These are phyloP conservation scores for Ensete glaucum DNA, from an alignment of 176 grass and related monocot genomes.

Conservation along the genomic window DNA sequence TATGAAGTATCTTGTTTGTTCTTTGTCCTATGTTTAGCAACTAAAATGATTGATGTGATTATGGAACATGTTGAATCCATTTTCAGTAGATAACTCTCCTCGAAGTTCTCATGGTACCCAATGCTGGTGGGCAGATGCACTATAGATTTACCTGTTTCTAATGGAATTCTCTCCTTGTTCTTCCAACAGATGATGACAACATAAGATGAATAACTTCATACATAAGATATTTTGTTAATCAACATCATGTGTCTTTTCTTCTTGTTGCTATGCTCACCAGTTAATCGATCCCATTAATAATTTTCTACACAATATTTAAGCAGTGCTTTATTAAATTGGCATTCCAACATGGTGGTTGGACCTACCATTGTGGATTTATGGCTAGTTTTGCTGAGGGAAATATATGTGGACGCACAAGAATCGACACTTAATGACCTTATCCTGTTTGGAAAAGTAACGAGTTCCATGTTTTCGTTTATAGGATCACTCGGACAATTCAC, in stretches of 20 bases:
- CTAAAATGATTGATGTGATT: not conserved
- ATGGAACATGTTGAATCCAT: not conserved
- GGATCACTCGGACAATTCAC: constrained; percentile 23
- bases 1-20: constrained; percentile 4
- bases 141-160: not conserved
- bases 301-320: too few relatives aligned
- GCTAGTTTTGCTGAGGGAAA: not conserved
- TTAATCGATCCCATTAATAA: too few relatives aligned
- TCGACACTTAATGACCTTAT: not conserved
- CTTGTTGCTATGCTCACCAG: too few relatives aligned
- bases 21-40: not conserved
- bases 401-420: not conserved
- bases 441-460: not conserved
- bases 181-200: too few relatives aligned
- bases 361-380: not conserved
- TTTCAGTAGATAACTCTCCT: not conserved
- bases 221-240: too few relatives aligned
- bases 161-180: too few relatives aligned
- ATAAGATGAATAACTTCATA: too few relatives aligned
- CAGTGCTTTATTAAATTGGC: too few relatives aligned
- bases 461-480: constrained; percentile 2
- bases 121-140: too few relatives aligned
- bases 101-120: too few relatives aligned
- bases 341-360: too few relatives aligned
- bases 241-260: too few relatives aligned